Evolutionary conservation across 768 basidiomycete species (phyloP), one percentile per base, ranked within the genome.

Genomic region (Leccinum incarnatum): DNA sequence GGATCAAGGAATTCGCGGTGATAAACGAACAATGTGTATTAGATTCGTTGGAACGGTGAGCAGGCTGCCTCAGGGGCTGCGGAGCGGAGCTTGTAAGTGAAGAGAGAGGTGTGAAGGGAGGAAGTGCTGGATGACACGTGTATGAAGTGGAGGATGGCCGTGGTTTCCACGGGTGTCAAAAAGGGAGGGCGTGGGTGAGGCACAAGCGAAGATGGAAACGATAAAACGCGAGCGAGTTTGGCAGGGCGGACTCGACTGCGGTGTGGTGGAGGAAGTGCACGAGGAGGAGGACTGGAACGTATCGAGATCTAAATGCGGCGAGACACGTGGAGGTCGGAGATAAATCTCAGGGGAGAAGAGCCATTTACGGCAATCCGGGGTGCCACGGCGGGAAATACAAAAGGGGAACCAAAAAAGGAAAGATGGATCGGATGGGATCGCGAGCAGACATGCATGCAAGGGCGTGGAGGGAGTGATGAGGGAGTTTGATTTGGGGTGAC

Each of bases 241-340:
- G 11, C 25, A 21, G 15, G 48, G 5, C 19, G 51, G 51, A 65
- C 67, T 67, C 61, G 64, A 61, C 67, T 67, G 66, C 66, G 65
- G 57, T 64, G 51, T 3, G 50, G 55, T 40, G 57, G 54, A 27
- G 52, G 54, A 48, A 42, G 40, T 42, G 37, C 66, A 65, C 58
- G 66, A 67, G 58, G 62, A 37, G 27, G 51, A 36, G 53, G 21
- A 19, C 5, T 46, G 45, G 45, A 46, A 23, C 14, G 45, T 11
- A 65, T 69, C 67, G 56, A 67, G 65, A 69, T 64, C 57, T 58
- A 49, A 54, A 63, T 56, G 58, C 36, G 32, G 67, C n/a, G 29
- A 42, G 65, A 67, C 67, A 69, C 65, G 67, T 69, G 67, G 67
- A 25, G 2, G 49, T 69, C 67, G 67, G 67, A 64, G 67, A 68